Base-by-base conservation (phyloP, 129 eudicot genomes). In the Centella asiatica region DNA sequence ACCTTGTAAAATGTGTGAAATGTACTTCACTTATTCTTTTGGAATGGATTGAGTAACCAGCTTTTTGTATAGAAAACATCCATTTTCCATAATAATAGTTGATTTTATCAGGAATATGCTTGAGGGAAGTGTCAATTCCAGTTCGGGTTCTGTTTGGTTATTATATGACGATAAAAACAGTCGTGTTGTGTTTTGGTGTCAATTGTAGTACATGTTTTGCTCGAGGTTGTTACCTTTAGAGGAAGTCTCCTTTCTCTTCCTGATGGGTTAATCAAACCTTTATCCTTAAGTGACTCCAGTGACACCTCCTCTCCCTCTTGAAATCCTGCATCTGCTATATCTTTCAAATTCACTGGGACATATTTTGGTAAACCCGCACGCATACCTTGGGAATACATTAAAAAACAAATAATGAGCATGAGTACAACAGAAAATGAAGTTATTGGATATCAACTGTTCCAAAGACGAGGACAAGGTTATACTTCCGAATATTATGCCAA, bases 161-260 rank as follows among this genome's bases (percentile, higher is more conserved):
- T n/a, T n/a, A n/a, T n/a, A n/a, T n/a, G n/a, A n/a, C n/a, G n/a
- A n/a, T n/a, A n/a, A n/a, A n/a, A n/a, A n/a, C n/a, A n/a, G n/a
- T n/a, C n/a, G n/a, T n/a, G n/a, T n/a, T n/a, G n/a, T n/a, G n/a
- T n/a, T n/a, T n/a, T n/a, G n/a, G n/a, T n/a, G n/a, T n/a, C n/a
- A 1, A 14, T 14, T 4, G 10, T 28, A 3, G 27, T 53, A 23
- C 59, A 9, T 4, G 19, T 25, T 12, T 33, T 33, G 46, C 20
- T 34, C 9, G n/a, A 58, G 34, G 28, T 44, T 33, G 15, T 54
- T 65, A 92, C 98, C 95, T 92, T 92, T 0, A 92, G 62, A 63
- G 95, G 96, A 62, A 92, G 86, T 64, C 73, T 92, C 69, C 98
- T 87, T 69, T 92, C 98, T 73, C 98, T 87, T 67, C 98, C 98